phyloP scores from a whole-genome alignment of 257 asterid species.

The Nicotiana tomentosiformis region DNA sequence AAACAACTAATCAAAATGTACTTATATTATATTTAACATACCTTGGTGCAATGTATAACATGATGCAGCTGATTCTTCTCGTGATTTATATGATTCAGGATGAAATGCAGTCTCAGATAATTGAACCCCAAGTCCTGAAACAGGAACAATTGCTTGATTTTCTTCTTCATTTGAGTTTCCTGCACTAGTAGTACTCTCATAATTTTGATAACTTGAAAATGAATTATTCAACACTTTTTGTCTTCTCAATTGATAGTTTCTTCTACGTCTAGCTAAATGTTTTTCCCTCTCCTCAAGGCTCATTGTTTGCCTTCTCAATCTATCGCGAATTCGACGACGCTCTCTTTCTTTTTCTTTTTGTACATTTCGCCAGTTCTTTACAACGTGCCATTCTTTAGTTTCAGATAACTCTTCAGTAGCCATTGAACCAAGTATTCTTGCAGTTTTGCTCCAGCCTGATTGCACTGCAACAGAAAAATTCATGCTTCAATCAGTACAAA shows the following conservation, averaged over 20 bases:
- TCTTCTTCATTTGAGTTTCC: background rate
- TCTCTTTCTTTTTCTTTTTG: conserved; percentile 40
- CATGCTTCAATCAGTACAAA: background rate
- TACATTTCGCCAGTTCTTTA: conserved; percentile 5
- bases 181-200: background rate
- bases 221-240: conserved; percentile 21
- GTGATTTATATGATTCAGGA: conserved; percentile 1
- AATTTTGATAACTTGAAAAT: background rate
- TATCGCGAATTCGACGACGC: conserved; percentile 27
- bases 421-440: conserved; percentile 10
- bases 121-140: conserved; percentile 7
- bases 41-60: background rate
- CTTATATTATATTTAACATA: background rate
- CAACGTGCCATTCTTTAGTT: conserved; percentile 18
- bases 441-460: background rate
- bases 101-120: background rate
- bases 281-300: conserved; percentile 36
- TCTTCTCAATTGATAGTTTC: conserved; percentile 35
- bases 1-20: background rate
- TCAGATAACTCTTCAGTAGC: conserved; percentile 13
- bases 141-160: background rate
- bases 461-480: background rate
- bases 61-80: background rate
- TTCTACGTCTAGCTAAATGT: conserved; percentile 36
- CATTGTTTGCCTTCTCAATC: conserved; percentile 39